Conservation (phyloP, 1,284 basidiomycete genomes). For the Termitomyces sp. region DNA sequence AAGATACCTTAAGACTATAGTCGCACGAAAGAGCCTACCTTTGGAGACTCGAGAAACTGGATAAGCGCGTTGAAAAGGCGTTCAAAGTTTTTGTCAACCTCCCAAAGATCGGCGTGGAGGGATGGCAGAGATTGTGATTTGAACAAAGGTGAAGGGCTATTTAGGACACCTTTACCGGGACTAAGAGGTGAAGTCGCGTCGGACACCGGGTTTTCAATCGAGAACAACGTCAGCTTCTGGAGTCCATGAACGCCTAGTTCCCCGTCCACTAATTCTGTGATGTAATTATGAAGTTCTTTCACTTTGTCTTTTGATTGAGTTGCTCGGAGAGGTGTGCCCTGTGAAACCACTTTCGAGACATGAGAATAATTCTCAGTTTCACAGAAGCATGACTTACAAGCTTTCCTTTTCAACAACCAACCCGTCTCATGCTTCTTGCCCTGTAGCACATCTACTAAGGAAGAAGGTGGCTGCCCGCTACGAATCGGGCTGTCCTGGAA, state of each 20-base stretch:
- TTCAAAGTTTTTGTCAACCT: slow-evolving; percentile 59
- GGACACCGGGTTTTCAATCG: slow-evolving; percentile 50
- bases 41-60: slow-evolving; percentile 50
- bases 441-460: slow-evolving; percentile 61
- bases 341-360: slow-evolving; percentile 41
- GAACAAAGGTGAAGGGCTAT: slow-evolving; percentile 45
- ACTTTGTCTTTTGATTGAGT: slow-evolving; percentile 31
- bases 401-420: slow-evolving; percentile 74
- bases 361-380: not conserved
- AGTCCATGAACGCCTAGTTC: slow-evolving; percentile 46
- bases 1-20: slow-evolving; percentile 13
- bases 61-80: slow-evolving; percentile 58
- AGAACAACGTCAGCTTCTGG: slow-evolving; percentile 58
- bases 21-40: slow-evolving; percentile 35
- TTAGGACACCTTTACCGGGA: slow-evolving; percentile 34
- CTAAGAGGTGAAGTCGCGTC: slow-evolving; percentile 41
- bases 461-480: slow-evolving; percentile 46
- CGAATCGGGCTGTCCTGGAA: slow-evolving; percentile 70
- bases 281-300: slow-evolving; percentile 48
- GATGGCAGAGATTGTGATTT: slow-evolving; percentile 35
- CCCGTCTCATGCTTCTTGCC: slow-evolving; percentile 58
- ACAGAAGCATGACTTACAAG: slow-evolving; percentile 40
- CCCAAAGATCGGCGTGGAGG: slow-evolving; percentile 57
- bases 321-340: slow-evolving; percentile 37
- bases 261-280: slow-evolving; percentile 47